Evolutionary conservation across 805 yeast species (phyloP).

Genomic region (Gaillardinia entomophila): DNA sequence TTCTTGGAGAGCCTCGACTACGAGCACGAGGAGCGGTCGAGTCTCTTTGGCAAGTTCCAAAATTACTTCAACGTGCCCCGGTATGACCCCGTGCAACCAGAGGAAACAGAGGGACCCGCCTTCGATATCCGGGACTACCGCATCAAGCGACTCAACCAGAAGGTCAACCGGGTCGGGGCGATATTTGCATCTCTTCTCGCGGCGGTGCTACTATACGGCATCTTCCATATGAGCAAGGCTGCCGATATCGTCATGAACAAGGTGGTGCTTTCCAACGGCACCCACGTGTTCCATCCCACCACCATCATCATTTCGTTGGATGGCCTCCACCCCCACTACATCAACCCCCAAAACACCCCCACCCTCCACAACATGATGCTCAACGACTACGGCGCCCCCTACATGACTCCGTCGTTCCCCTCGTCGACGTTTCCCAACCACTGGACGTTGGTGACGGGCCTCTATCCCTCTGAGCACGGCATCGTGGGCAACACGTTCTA

Average conservation of each 20-base stretch:
- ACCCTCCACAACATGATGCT: constrained; percentile 52
- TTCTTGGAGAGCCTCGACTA: constrained; percentile 20
- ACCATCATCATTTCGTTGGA: constrained; percentile 78
- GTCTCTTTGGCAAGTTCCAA: constrained; percentile 1
- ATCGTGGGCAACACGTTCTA: constrained; percentile 78
- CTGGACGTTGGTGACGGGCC: constrained; percentile 86
- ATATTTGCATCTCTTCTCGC: background rate
- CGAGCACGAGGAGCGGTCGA: constrained; percentile 8
- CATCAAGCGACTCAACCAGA: constrained; percentile 17
- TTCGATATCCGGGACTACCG: constrained; percentile 17
- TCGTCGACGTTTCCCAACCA: constrained; percentile 88
- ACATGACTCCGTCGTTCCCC: constrained; percentile 83
- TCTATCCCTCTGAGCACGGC: constrained; percentile 79
- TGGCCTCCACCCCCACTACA: constrained; percentile 89
- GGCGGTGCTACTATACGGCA: background rate
- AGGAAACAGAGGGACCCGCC: constrained; percentile 5
- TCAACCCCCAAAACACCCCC: constrained; percentile 65
- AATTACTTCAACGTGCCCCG: constrained; percentile 1
- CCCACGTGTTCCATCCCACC: constrained; percentile 68
- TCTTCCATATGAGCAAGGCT: background rate
- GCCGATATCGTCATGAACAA: constrained; percentile 6
- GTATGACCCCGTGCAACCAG: background rate
- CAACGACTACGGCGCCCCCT: constrained; percentile 63
- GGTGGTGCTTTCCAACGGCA: constrained; percentile 47
- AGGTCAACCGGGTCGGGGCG: constrained; percentile 11